These are phyloP conservation scores for Dendrobium officinale DNA, from an alignment of 106 monocot genomes.

Conservation along the genomic window DNA sequence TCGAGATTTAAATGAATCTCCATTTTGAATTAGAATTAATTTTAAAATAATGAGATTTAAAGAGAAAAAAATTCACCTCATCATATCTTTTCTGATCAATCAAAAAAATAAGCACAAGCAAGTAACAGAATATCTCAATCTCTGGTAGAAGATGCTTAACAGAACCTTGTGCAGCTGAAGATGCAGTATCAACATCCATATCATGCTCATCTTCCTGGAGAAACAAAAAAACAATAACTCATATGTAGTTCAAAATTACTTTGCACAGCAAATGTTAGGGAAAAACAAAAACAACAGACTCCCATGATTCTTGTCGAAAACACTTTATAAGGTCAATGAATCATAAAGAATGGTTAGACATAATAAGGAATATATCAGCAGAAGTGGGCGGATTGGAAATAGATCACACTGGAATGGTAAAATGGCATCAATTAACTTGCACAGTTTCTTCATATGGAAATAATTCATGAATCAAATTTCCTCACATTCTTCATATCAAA, in stretches of 20 bases:
- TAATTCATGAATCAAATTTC: no score
- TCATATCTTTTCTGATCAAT: slow-evolving; percentile 88
- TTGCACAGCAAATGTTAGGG: no score
- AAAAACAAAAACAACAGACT: no score
- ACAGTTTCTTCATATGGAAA: no score
- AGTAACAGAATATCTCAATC: slow-evolving; percentile 91
- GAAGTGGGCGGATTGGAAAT: no score
- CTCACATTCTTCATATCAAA: no score
- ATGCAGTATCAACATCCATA: slow-evolving; percentile 79
- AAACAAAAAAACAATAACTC: not conserved
- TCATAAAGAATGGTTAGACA: no score
- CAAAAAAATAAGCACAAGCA: slow-evolving; percentile 88
- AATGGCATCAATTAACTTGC: no score
- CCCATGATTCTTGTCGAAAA: no score
- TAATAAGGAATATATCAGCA: no score
- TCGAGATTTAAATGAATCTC: not conserved
- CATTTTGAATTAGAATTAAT: not conserved
- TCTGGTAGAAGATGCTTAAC: slow-evolving; percentile 66
- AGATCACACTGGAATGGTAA: no score
- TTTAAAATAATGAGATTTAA: not conserved
- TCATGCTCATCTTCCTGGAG: slow-evolving; percentile 77
- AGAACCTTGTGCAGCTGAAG: slow-evolving; percentile 39
- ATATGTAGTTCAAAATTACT: not conserved
- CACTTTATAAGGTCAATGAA: no score
- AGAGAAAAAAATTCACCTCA: slow-evolving; percentile 39